phyloP scores from a whole-genome alignment of 352 stramenopile genomes.

The Phytophthora citricola region DNA sequence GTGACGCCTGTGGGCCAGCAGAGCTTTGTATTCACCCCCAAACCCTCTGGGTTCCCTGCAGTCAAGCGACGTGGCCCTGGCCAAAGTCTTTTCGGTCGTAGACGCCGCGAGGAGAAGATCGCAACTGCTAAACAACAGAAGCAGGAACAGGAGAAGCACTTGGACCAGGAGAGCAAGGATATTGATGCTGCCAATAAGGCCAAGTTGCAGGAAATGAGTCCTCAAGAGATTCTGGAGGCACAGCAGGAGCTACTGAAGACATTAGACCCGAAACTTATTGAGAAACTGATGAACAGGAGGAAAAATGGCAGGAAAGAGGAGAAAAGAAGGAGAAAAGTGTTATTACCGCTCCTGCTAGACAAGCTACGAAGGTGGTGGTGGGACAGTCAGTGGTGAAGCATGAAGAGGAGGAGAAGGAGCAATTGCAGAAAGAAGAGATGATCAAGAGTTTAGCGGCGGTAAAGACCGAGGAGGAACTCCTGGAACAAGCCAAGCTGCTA shows the following conservation, averaged over 20 bases:
- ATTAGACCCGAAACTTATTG: slow-evolving; percentile 68
- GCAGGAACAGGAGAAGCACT: slow-evolving; percentile 14
- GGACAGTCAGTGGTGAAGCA: slow-evolving; percentile 26
- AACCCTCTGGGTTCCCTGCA: slow-evolving; percentile 66
- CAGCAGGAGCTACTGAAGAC: slow-evolving; percentile 70
- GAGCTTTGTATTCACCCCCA: slow-evolving; percentile 39
- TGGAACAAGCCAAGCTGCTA: slow-evolving; percentile 48
- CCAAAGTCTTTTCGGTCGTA: slow-evolving; percentile 77
- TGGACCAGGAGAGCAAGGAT: slow-evolving; percentile 48
- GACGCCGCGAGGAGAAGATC: slow-evolving; percentile 35
- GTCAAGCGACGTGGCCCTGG: slow-evolving; percentile 46
- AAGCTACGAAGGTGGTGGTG: slow-evolving; percentile 25
- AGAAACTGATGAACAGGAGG: slow-evolving; percentile 64
- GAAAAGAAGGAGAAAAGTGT: slow-evolving; percentile 3
- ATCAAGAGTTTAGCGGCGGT: slow-evolving; percentile 60
- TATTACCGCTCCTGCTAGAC: background rate
- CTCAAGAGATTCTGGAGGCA: slow-evolving; percentile 70
- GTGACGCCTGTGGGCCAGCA: slow-evolving; percentile 46
- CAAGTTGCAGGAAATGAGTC: slow-evolving; percentile 67
- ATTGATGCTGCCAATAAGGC: slow-evolving; percentile 70
- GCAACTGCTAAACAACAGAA: slow-evolving; percentile 1
- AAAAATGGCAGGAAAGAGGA: slow-evolving; percentile 12
- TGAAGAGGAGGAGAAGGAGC: slow-evolving; percentile 8
- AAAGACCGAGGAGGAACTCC: slow-evolving; percentile 70
- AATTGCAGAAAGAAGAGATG: slow-evolving; percentile 29